Base-by-base conservation (phyloP, 169 alveolate genomes). In the Cryptosporidium ubiquitum region DNA sequence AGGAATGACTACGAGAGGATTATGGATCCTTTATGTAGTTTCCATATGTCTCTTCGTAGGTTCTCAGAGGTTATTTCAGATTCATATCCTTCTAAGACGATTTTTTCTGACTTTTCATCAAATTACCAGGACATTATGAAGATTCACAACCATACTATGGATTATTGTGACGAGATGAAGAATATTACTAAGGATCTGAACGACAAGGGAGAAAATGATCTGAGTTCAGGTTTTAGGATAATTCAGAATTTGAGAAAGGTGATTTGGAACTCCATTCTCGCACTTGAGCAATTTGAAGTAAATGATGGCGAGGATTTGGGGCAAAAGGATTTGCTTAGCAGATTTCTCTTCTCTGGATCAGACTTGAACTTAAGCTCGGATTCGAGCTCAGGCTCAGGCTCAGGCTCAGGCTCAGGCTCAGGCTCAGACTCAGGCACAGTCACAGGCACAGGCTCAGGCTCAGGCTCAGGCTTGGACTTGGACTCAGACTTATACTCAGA, bases 221-320 rank as follows among this genome's bases (percentile, higher is more conserved):
- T 73, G 14, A 26, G 33, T 3, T n/a, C 23, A 35, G 85, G 70
- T 5, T 73, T 51, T 40, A 73, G 37, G 51, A 26, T 35, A 12
- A 18, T 73, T 1, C 55, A 58, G 29, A n/a, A 16, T 5, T 20
- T 73, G 0, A 49, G 85, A 31, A 73, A 37, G 7, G 60, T 16
- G 3, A 73, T 55, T 9, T 73, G 85, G 85, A 73, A 73, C 20
- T 73, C 85, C 3, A 49, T 73, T 31, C 35, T 55, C 12, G 42
- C 7, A 9, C 70, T 73, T 9, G 68, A 73, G 18, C 33, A 55
- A 5, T 26, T 57, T 31, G 85, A 35, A 2, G 23, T 1, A 0
- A 5, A 16, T 37, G 16, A 35, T 18, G 55, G 7, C 16, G 20
- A 26, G 9, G 85, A 35, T 0, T 12, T 20, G 44, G 71, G 10